These are phyloP conservation scores for Ceratocystis destructans DNA, from an alignment of 2,329 filamentous ascomycete species.

Conservation along the genomic window DNA sequence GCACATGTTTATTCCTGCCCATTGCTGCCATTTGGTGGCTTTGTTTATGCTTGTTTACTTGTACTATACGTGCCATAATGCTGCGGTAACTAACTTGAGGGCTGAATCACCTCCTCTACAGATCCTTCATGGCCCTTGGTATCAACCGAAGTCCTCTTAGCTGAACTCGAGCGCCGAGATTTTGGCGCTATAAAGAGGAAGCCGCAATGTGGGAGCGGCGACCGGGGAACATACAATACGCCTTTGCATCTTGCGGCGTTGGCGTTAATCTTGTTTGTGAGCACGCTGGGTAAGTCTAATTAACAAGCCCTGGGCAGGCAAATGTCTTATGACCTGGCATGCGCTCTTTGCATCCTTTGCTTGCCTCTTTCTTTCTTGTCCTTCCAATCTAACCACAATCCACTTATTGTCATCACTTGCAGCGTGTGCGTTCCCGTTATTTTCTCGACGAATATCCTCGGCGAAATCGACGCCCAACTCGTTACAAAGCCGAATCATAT, in stretches of 20 bases:
- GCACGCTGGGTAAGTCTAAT: slow-evolving; percentile 38
- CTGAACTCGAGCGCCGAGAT: slow-evolving; percentile 38
- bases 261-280: slow-evolving; percentile 49
- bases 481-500: slow-evolving; percentile 43
- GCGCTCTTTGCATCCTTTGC: not conserved
- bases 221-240: slow-evolving; percentile 48
- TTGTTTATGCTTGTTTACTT: not conserved
- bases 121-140: slow-evolving; percentile 34
- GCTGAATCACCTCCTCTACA: not conserved
- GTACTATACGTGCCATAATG: not conserved
- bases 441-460: slow-evolving; percentile 40
- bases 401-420: not conserved
- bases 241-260: slow-evolving; percentile 53
- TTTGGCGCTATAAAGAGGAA: slow-evolving; percentile 26
- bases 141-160: slow-evolving; percentile 37
- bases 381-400: not conserved
- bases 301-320: not conserved
- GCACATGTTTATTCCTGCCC: not conserved
- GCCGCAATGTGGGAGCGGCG: slow-evolving; percentile 38
- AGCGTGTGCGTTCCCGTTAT: slow-evolving; percentile 53
- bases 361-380: slow-evolving; percentile 4
- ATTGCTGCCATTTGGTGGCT: not conserved
- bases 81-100: not conserved
- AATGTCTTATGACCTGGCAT: not conserved
- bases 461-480: slow-evolving; percentile 10